A percentile compares a stretch with the other conserved stretches of the same genome.
These are phyloP conservation scores for Rutstroemia sp. DNA, from an alignment of 2,329 filamentous ascomycete genomes.

Conservation along the genomic window DNA sequence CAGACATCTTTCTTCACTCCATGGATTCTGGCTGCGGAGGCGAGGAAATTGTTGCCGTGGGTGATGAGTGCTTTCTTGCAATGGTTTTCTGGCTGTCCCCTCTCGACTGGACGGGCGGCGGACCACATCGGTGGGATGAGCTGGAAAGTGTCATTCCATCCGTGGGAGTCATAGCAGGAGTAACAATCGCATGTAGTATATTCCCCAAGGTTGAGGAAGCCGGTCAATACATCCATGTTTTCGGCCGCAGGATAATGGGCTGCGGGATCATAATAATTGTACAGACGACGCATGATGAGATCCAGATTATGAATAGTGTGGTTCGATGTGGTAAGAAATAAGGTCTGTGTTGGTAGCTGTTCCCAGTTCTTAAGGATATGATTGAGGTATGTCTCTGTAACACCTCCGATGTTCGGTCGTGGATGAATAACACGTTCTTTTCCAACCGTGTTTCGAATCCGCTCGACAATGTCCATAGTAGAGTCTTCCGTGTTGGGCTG, in stretches of 20 bases:
- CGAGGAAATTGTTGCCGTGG: constrained; percentile 41
- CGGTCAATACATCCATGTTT: constrained; percentile 32
- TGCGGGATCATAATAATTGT: constrained; percentile 24
- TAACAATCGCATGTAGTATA: constrained; percentile 33
- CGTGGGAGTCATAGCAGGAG: constrained; percentile 33
- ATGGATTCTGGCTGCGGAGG: constrained; percentile 36
- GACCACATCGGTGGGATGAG: constrained; percentile 33
- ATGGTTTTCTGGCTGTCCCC: constrained; percentile 3
- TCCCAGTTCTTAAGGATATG: constrained; percentile 39
- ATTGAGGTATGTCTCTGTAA: constrained; percentile 38
- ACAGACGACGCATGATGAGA: constrained; percentile 10
- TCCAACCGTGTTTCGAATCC: constrained; percentile 5
- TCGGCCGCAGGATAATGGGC: constrained; percentile 31
- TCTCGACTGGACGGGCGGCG: constrained; percentile 23
- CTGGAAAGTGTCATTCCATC: constrained; percentile 33
- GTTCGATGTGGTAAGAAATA: constrained; percentile 32
- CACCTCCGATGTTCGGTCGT: constrained; percentile 35
- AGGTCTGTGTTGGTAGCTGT: constrained; percentile 35
- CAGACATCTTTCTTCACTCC: constrained; percentile 23
- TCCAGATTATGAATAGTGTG: constrained; percentile 3
- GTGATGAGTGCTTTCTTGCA: constrained; percentile 33
- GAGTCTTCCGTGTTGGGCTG: constrained; percentile 12
- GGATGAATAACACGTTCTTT: not conserved
- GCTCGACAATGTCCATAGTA: not conserved
- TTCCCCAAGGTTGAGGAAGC: constrained; percentile 38